Base-by-base conservation (phyloP, 2,329 filamentous ascomycete genomes). In the Aspergillus calidoustus region DNA sequence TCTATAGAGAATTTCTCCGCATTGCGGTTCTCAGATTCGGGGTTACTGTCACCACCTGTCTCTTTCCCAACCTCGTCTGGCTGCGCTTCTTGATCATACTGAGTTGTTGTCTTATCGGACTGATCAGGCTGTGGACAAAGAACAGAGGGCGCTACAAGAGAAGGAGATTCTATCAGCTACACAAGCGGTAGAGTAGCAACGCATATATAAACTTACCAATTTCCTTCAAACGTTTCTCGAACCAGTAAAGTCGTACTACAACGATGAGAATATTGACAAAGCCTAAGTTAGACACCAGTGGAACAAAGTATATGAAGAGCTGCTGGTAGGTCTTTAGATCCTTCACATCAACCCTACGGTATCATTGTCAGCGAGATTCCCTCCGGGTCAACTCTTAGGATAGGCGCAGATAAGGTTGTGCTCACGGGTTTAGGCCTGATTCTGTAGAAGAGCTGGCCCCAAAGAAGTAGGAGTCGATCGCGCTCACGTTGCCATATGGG, bases 251-350 rank as follows among this genome's bases (percentile, higher is more conserved):
- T 0, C 83, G 77, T 0, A 82, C 77, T 13, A 81, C 66, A 3
- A 85, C 81, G 5, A 84, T 80, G 7, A 82, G 55, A 3, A 81
- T 79, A 65, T 84, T 84, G 67, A 85, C 73, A 64, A 84, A 83
- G 0, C 78, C 77, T 17, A 83, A 60, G 59, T 85, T 84, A 0
- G 78, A 79, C 2, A 85, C 60, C 7, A 83, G 76, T 0, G 83
- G 82, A 19, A 83, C 71, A 50, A 85, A 74, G 66, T 85, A 86
- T 41, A 85, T 66, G 54, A 79, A 81, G 3, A 85, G 63, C 65
- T 86, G 84, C 66, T 86, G 84, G 60, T 84, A 85, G 0, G 74
- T 77, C 61, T 77, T 77, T 17, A 86, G 68, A 1, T 74, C 70
- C 50, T 84, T 84, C 53, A 85, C 69, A 65, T 86, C 82, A 46